Evolutionary conservation across 495 filamentous ascomycete species (phyloP).

Genomic region (Penicillium flavigenum): DNA sequence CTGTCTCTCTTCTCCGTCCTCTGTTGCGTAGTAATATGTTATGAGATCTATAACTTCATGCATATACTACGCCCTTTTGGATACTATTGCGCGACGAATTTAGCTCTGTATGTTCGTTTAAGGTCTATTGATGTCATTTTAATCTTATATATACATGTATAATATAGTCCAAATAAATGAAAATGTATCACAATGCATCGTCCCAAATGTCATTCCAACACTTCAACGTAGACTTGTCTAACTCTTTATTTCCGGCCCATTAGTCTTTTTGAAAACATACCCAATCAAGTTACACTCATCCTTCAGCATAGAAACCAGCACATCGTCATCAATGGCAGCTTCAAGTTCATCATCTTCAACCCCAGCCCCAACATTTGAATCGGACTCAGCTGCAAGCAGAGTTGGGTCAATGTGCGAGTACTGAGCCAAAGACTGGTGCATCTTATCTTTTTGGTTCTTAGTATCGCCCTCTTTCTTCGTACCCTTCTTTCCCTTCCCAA

Average conservation of each 20-base stretch:
- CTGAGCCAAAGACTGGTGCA: slow-evolving; percentile 60
- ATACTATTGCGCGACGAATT: not conserved
- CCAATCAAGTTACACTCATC: slow-evolving; percentile 60
- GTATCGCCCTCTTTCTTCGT: slow-evolving; percentile 12
- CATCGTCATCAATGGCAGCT: slow-evolving; percentile 56
- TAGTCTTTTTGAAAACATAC: slow-evolving; percentile 68
- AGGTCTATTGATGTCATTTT: not conserved
- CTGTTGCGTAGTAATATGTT: not conserved
- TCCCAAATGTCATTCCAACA: not conserved
- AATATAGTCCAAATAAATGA: not conserved
- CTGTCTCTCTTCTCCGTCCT: not conserved
- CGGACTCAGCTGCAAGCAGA: slow-evolving; percentile 24
- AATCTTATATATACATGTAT: not conserved
- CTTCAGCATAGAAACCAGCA: slow-evolving; percentile 58
- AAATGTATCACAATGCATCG: not conserved
- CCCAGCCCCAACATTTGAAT: slow-evolving; percentile 11
- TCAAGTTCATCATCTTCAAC: slow-evolving; percentile 31
- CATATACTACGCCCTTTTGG: too few species aligned
- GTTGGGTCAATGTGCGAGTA: slow-evolving; percentile 67
- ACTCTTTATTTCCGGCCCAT: slow-evolving; percentile 26
- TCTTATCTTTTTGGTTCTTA: slow-evolving; percentile 41
- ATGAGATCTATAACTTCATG: too few species aligned
- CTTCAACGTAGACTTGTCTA: not conserved
- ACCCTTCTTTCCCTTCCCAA: slow-evolving; percentile 9
- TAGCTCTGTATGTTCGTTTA: not conserved